Base-by-base conservation (phyloP, 192 early-diverging fungal species). In the Fimicolochytrium jonesii region DNA sequence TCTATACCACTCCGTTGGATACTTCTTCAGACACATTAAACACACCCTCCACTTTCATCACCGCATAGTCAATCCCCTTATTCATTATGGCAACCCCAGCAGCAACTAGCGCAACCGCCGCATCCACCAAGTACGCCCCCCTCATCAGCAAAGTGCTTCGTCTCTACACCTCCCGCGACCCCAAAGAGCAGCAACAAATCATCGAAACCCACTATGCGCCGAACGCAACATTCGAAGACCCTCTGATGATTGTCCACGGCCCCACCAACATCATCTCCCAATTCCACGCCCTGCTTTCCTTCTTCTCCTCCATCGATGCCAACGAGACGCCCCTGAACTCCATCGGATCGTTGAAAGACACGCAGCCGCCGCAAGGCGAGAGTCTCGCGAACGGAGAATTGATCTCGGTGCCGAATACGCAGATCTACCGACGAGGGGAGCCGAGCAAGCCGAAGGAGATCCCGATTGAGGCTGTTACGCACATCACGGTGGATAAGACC, bases 131-230 rank as follows among this genome's bases (percentile, higher is more conserved):
- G 34, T 55, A 55, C 53, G 4, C 4, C 30, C 15, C 53, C 18
- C 53, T 55, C 2, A 33, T 55, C 53, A 36, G 10, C n/a, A 26
- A 15, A 9, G 53, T 33, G n/a, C 53, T 55, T 3, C 31, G 36
- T n/a, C 29, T 55, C n/a, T 55, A 55, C 53, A 55, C 53, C 30
- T n/a, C 53, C 53, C 31, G 53, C 4, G 53, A 55, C 35, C 29
- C 30, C 32, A 34, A 30, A 2, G 32, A n/a, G 18, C 53, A 55
- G 25, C 18, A 30, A 3, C n/a, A 13, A 3, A 55, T 55, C 53
- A 2, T 55, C 35, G 32, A 55, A 34, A 18, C 13, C 17, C 53
- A 55, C 18, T 55, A 55, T 34, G 33, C 35, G 2, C 30, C 53
- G 4, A 55, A 30, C 11, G 53, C 53, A 26, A 55, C 53, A 3